Percentiles rank a stretch among this genome's conserved stretches.
phyloP scores from a whole-genome alignment of 441 rosid species.

The Euphorbia schlechtendalii region DNA sequence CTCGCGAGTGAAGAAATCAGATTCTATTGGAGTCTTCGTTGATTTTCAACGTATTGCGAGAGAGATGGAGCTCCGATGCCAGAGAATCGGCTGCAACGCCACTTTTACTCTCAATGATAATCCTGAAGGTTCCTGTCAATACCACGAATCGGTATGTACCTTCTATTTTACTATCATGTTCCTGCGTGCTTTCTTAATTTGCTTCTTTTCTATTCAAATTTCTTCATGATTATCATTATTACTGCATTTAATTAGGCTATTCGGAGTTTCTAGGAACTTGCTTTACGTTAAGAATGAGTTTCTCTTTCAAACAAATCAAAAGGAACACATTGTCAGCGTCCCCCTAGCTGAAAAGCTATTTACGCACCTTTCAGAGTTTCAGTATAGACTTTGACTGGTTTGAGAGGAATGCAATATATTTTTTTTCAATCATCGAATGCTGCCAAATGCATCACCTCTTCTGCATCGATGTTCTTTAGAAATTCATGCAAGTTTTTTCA shows the following conservation, averaged over 20 bases:
- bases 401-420: no score
- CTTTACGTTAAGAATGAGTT: no score
- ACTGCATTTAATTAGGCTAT: no score
- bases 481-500: no score
- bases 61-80: slow-evolving; percentile 49
- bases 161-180: background rate
- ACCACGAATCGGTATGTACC: slow-evolving; percentile 58
- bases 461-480: no score
- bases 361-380: background rate
- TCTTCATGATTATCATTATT: no score
- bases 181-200: background rate
- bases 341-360: no score
- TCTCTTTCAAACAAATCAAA: no score
- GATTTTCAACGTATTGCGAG: no score
- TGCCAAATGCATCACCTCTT: background rate
- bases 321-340: background rate
- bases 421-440: background rate
- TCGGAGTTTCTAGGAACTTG: no score
- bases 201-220: background rate
- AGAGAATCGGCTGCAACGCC: slow-evolving; percentile 86
- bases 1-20: background rate
- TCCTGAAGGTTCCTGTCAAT: slow-evolving; percentile 77
- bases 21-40: background rate
- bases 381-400: no score
- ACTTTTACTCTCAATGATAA: slow-evolving; percentile 72